These are phyloP conservation scores for Penicillium turbatum DNA, from an alignment of 495 filamentous ascomycete genomes.

Conservation along the genomic window DNA sequence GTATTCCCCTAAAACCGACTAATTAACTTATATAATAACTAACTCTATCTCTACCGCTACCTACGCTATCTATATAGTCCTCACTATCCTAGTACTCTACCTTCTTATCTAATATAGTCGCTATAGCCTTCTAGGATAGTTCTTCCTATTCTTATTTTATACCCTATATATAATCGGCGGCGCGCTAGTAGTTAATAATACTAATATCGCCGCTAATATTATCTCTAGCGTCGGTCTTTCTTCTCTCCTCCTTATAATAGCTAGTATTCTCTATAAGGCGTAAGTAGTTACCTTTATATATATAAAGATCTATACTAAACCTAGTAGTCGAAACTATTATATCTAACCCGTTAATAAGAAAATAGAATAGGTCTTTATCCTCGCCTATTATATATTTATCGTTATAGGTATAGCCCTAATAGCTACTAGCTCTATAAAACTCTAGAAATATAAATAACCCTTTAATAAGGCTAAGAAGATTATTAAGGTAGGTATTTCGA, in stretches of 20 bases:
- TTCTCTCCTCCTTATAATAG: constrained; percentile 36
- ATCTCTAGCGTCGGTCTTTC: constrained; percentile 41
- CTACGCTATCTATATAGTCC: constrained; percentile 32
- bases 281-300: constrained; percentile 16
- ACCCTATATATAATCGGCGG: constrained; percentile 32
- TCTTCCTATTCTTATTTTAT: constrained; percentile 37
- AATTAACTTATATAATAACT: constrained; percentile 8
- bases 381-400: constrained; percentile 7
- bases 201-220: constrained; percentile 27
- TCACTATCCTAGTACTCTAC: constrained; percentile 29
- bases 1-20: background rate
- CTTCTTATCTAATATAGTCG: constrained; percentile 30
- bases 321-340: background rate
- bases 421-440: constrained; percentile 6
- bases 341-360: background rate
- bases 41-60: constrained; percentile 30
- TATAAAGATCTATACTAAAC: background rate
- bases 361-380: background rate
- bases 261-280: constrained; percentile 41
- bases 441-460: background rate
- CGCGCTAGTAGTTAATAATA: constrained; percentile 26
- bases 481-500: constrained; percentile 3
- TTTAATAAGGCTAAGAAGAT: constrained; percentile 1
- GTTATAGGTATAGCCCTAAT: constrained; percentile 3
- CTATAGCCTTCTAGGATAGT: constrained; percentile 36